Base-by-base conservation (phyloP, 345 rosid genomes). In the Toxicodendron radicans region DNA sequence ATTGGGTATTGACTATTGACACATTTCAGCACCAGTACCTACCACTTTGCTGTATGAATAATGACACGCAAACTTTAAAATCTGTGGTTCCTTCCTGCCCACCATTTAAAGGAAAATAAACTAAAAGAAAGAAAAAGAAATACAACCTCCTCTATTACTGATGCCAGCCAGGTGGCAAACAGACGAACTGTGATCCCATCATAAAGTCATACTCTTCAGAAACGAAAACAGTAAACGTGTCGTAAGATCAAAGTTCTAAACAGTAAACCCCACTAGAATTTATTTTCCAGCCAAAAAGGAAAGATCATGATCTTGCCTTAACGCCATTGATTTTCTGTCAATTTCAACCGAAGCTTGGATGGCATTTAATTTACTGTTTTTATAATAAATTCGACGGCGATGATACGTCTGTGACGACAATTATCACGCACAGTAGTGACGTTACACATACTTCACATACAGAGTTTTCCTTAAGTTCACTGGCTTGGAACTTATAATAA, bases 81-180 rank as follows among this genome's bases (percentile, higher is more conserved):
- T 61, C 21, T 61, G 3, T 8, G 20, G 57, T 1, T 20, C 23
- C 30, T 1, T 20, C 23, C 30, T 27, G 30, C 30, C 30, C 30
- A 27, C 30, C 30, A 27, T 27, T 27, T 27, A 27, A 27, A 27
- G 30, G 30, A 27, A 27, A 41, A 20, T 35, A 38, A 20, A 41
- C 11, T 17, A n/a, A 14, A 13, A 60, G 16, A 64, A 5, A n/a
- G 30, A 5, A 21, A 38, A 21, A 20, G 45, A 64, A 43, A 10
- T 20, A 2, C 52, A 64, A 21, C 17, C 21, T 16, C 57, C 23
- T 30, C 24, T 49, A 9, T 49, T 8, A 24, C 12, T 10, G 49
- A 41, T 27, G 14, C 70, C 7, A 27, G 70, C 70, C 70, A 49
- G 70, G 21, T 66, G 70, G 70, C 58, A 18, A 7, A 48, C 57